Percentiles rank a stretch among this genome's conserved stretches.
These are phyloP conservation scores for Helminthosporium solani DNA, from an alignment of 2,329 filamentous ascomycete genomes.

Conservation along the genomic window DNA sequence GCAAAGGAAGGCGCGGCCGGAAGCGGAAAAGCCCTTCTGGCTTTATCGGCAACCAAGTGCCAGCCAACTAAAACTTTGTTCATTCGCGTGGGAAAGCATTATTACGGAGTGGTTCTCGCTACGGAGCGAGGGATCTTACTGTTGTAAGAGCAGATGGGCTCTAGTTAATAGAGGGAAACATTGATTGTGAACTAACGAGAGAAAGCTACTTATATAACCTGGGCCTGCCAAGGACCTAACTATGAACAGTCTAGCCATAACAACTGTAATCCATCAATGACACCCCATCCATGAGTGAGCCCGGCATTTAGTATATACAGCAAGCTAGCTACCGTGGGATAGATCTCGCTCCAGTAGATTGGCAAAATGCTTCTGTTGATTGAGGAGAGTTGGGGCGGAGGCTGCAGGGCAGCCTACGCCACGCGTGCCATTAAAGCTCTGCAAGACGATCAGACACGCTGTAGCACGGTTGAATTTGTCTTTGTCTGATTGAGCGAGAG, in stretches of 20 bases:
- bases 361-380: slow-evolving; percentile 9
- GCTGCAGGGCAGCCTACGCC: slow-evolving; percentile 9
- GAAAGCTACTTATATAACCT: too few species aligned
- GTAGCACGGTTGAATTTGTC: slow-evolving; percentile 10
- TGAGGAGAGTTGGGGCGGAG: slow-evolving; percentile 10
- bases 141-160: too few species aligned
- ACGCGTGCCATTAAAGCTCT: slow-evolving; percentile 12
- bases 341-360: slow-evolving; percentile 8
- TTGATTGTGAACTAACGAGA: too few species aligned
- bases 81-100: too few species aligned
- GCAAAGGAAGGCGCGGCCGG: too few species aligned
- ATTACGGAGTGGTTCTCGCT: too few species aligned
- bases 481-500: slow-evolving; percentile 9
- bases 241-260: neutral
- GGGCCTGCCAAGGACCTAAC: neutral
- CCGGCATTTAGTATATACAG: slow-evolving; percentile 7
- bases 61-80: too few species aligned
- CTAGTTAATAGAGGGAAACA: too few species aligned
- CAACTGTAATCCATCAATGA: neutral
- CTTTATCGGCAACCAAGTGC: too few species aligned
- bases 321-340: slow-evolving; percentile 7
- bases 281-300: neutral
- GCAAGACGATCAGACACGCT: slow-evolving; percentile 9
- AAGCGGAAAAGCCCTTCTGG: too few species aligned
- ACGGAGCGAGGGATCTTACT: too few species aligned